These are phyloP conservation scores for Schwanniomyces etchellsii DNA, from an alignment of 1,139 yeast species.

Conservation along the genomic window DNA sequence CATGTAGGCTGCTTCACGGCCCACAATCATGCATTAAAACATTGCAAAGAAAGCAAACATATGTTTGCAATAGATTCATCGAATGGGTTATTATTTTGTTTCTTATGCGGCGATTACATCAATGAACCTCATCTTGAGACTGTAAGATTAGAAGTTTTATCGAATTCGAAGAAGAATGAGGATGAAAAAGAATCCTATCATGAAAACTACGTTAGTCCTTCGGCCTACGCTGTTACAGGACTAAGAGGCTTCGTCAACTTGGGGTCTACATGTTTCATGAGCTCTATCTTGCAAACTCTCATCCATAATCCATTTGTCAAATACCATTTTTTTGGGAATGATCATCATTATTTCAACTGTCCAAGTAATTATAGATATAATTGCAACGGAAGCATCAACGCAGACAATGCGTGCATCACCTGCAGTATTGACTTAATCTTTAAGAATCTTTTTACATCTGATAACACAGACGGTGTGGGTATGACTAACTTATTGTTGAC, in stretches of 20 bases:
- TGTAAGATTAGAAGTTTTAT: conserved; percentile 32
- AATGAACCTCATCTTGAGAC: conserved; percentile 54
- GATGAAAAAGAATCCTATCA: conserved; percentile 10
- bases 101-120: conserved; percentile 69
- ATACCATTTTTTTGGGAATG: conserved; percentile 69
- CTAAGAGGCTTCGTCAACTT: conserved; percentile 83
- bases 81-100: conserved; percentile 64
- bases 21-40: conserved; percentile 53
- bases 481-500: conserved; percentile 68
- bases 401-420: conserved; percentile 58
- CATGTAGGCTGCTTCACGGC: conserved; percentile 63
- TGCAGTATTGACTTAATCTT: conserved; percentile 81
- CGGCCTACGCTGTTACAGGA: conserved; percentile 62
- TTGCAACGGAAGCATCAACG: conserved; percentile 22
- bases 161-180: conserved; percentile 1
- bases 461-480: conserved; percentile 62
- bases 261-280: conserved; percentile 97
- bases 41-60: conserved; percentile 61
- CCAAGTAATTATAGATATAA: conserved; percentile 16
- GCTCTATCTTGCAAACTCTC: conserved; percentile 78
- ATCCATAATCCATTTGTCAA: conserved; percentile 85
- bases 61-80: conserved; percentile 63
- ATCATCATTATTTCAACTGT: conserved; percentile 41
- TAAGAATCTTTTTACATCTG: conserved; percentile 54
- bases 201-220: conserved; percentile 38